These are phyloP conservation scores for Galerina marginata DNA, from an alignment of 768 basidiomycete species.

Conservation along the genomic window DNA sequence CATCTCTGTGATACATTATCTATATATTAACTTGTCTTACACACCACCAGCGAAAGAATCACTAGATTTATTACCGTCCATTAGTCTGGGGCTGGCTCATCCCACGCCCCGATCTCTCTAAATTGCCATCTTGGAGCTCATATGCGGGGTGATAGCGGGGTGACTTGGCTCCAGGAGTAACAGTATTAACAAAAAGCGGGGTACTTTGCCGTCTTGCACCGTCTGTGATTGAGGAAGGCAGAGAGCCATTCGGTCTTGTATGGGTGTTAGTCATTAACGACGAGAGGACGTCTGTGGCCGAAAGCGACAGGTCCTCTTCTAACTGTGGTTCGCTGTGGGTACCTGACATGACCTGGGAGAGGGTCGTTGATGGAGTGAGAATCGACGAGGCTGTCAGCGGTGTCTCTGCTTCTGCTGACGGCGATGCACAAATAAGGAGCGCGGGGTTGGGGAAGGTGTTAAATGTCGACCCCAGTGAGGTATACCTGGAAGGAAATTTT, in stretches of 20 bases:
- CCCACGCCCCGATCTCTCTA: constrained; percentile 76
- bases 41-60: no score
- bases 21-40: no score
- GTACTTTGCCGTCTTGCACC: background rate
- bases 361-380: constrained; percentile 27
- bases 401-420: constrained; percentile 9
- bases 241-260: constrained; percentile 23
- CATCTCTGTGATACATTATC: no score
- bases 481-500: constrained; percentile 66
- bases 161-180: constrained; percentile 3
- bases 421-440: constrained; percentile 47
- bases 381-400: constrained; percentile 29
- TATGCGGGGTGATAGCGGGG: constrained; percentile 77
- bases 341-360: constrained; percentile 30
- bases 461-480: constrained; percentile 93
- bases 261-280: constrained; percentile 35
- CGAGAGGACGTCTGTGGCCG: constrained; percentile 35
- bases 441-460: constrained; percentile 96
- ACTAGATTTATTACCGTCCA: constrained; percentile 3
- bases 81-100: constrained; percentile 15
- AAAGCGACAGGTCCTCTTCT: constrained; percentile 15
- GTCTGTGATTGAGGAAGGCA: constrained; percentile 11
- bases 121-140: constrained; percentile 72
- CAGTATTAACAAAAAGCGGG: background rate
- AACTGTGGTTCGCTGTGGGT: constrained; percentile 20